These are phyloP conservation scores for Aspergillus wentii DNA, from an alignment of 495 filamentous ascomycete genomes.

Conservation along the genomic window DNA sequence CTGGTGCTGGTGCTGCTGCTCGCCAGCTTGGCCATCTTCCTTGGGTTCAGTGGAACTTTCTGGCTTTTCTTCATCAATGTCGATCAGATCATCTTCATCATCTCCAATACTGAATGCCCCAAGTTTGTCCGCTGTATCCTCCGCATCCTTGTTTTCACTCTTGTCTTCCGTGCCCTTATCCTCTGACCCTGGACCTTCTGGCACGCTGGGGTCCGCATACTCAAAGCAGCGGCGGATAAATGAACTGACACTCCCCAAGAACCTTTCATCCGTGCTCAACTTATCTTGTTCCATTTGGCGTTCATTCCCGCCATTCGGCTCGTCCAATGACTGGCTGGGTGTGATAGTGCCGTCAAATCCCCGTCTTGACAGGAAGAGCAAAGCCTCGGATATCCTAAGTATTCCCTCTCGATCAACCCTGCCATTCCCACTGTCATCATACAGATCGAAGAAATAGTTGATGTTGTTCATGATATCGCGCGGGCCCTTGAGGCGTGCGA, in stretches of 20 bases:
- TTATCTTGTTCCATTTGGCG: slow-evolving; percentile 25
- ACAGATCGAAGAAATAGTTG: slow-evolving; percentile 94
- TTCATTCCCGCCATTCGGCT: slow-evolving; percentile 20
- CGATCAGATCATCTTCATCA: slow-evolving; percentile 68
- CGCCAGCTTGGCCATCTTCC: slow-evolving; percentile 2
- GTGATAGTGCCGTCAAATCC: slow-evolving; percentile 72
- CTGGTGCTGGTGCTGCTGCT: too few species aligned
- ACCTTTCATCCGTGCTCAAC: slow-evolving; percentile 65
- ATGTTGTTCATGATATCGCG: slow-evolving; percentile 96
- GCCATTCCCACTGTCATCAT: slow-evolving; percentile 88
- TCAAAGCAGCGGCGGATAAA: slow-evolving; percentile 97
- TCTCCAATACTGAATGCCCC: slow-evolving; percentile 76
- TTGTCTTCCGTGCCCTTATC: slow-evolving; percentile 25
- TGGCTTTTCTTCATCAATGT: slow-evolving; percentile 39
- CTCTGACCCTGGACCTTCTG: too few species aligned
- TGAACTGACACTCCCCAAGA: slow-evolving; percentile 84
- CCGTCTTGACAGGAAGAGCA: slow-evolving; percentile 85
- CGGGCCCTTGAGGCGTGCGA: slow-evolving; percentile 86
- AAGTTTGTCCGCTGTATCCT: slow-evolving; percentile 38
- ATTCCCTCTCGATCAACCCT: slow-evolving; percentile 97
- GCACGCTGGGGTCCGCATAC: slow-evolving; percentile 91
- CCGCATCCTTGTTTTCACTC: not conserved
- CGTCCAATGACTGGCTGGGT: slow-evolving; percentile 39
- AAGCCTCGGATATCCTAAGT: slow-evolving; percentile 85
- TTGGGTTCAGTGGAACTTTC: slow-evolving; percentile 5